phyloP scores from a whole-genome alignment of 495 filamentous ascomycete genomes.

The Cladorrhinum samala region DNA sequence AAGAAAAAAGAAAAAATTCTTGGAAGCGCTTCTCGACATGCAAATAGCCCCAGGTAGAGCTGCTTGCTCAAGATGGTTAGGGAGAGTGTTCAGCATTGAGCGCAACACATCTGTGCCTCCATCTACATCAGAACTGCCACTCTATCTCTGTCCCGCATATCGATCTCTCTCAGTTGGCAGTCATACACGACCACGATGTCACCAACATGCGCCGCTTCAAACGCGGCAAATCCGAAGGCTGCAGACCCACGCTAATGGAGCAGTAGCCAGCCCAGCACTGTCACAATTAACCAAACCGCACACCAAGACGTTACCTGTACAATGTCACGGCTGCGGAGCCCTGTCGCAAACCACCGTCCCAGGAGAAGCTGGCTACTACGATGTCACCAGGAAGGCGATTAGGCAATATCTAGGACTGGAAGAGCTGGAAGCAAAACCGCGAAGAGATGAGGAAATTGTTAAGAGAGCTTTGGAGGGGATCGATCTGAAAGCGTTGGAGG shows the following conservation, averaged over 20 bases:
- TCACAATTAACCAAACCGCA: background rate
- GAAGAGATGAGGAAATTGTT: constrained; percentile 29
- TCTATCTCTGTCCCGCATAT: constrained; percentile 42
- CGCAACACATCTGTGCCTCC: constrained; percentile 21
- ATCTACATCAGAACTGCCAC: constrained; percentile 29
- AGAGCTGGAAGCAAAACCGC: constrained; percentile 17
- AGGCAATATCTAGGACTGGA: constrained; percentile 37
- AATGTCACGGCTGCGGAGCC: constrained; percentile 88
- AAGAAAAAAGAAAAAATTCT: constrained; percentile 10
- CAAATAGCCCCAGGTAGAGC: constrained; percentile 20
- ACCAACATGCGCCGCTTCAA: constrained; percentile 15
- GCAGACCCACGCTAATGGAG: constrained; percentile 21
- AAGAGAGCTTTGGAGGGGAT: constrained; percentile 34
- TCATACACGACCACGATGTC: background rate
- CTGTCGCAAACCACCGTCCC: constrained; percentile 64
- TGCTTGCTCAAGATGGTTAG: constrained; percentile 33
- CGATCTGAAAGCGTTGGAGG: constrained; percentile 36
- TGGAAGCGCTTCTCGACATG: constrained; percentile 5
- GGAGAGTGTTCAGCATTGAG: constrained; percentile 35
- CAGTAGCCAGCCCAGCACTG: background rate
- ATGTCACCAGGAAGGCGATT: constrained; percentile 47
- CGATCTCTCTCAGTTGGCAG: constrained; percentile 1
- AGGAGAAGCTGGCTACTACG: constrained; percentile 73
- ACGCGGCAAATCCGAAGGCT: constrained; percentile 22
- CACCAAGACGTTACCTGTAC: constrained; percentile 42